Percentiles rank a stretch among this genome's conserved stretches.
These are phyloP conservation scores for Tetracladium setigerum DNA, from an alignment of 495 filamentous ascomycete genomes.

Conservation along the genomic window DNA sequence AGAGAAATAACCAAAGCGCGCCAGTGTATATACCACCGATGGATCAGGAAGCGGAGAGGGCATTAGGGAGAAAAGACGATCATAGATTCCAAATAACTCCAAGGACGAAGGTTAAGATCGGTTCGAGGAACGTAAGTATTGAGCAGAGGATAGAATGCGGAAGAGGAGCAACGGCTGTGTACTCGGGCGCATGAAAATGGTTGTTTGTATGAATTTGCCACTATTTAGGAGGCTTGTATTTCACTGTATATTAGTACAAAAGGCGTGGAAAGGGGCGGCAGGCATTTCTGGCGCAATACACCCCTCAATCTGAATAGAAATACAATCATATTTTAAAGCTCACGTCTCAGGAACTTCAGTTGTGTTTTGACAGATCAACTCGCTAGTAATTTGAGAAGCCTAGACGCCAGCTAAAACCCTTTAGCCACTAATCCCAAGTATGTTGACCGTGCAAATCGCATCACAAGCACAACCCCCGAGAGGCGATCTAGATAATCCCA, in stretches of 20 bases:
- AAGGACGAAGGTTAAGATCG: conserved; percentile 55
- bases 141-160: conserved; percentile 91
- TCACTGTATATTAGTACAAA: conserved; percentile 4
- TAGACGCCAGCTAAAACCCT: no score
- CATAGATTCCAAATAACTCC: conserved; percentile 86
- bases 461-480: no score
- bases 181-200: conserved; percentile 36
- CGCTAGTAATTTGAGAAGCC: no score
- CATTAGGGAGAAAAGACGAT: conserved; percentile 48
- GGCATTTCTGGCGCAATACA: neutral
- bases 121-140: conserved; percentile 57
- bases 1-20: conserved; percentile 64
- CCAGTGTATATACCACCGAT: conserved; percentile 77
- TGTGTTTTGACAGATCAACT: no score
- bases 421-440: no score
- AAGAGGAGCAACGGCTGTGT: conserved; percentile 75
- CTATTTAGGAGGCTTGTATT: neutral
- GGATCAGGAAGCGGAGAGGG: conserved; percentile 35
- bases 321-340: no score
- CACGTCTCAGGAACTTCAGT: no score
- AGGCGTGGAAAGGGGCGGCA: neutral
- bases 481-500: conserved; percentile 12
- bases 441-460: no score
- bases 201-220: neutral
- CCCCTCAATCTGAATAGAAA: neutral